Base-by-base conservation (phyloP, 768 basidiomycete species). In the Boletellus emodensis region DNA sequence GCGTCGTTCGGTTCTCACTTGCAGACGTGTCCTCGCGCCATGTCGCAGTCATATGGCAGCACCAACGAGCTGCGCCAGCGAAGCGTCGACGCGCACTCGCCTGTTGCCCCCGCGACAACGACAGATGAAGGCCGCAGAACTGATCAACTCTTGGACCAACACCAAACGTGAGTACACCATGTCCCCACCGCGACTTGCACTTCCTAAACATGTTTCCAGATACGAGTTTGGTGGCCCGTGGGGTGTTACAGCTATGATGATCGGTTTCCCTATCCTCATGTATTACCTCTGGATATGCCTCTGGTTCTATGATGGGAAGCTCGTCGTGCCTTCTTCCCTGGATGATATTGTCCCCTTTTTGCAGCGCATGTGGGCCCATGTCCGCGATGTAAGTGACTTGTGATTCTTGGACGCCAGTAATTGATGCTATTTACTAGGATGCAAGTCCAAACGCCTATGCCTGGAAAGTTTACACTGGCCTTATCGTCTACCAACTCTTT, bases 261-360 rank as follows among this genome's bases (percentile, higher is more conserved):
- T 84, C 17, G 85, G 88, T 41, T 99, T 99, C 65, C 96, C 96
- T 0, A 68, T 87, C 22, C 78, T 98, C 54, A 98, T 99, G 94
- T 99, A 96, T 70, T 99, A 98, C 73, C 81, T 98, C 55, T 97
- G 93, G 92, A 91, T 91, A 51, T 99, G 96, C 64, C 79, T 97
- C 33, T 91, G 87, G 83, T 95, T 94, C 70, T 94, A 97, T 64
- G 87, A 96, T 57, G 96, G 96, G 37, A 78, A 79, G 56, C 73
- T 94, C 33, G 81, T 87, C 8, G 68, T 76, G 55, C 94, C 93
- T 1, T 70, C 70, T 13, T 87, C 87, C 8, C 51, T 79, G 26
- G 81, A 80, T 24, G 89, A 90, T 51, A 76, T 94, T 36, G 56
- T 74, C 52, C 92, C 94, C 1, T 94, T 94, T 75, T 66, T 96